A percentile compares a stretch with the other conserved stretches of the same genome.
These are phyloP conservation scores for Fagopyrum tataricum DNA, from an alignment of 148 eudicot genomes.

Conservation along the genomic window DNA sequence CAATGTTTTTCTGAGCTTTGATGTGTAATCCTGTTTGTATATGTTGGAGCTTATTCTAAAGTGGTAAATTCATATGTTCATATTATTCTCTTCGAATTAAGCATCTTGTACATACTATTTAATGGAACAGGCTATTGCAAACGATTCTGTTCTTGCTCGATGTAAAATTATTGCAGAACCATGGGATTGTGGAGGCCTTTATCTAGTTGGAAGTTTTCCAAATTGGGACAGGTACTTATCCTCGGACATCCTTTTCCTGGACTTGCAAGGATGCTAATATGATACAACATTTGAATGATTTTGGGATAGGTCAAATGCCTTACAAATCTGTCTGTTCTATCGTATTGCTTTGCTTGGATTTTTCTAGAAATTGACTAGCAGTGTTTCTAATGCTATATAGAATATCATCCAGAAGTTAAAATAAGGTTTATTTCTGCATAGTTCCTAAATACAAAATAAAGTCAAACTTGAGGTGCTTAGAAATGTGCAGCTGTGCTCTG, in stretches of 20 bases:
- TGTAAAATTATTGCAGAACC: slow-evolving; percentile 95
- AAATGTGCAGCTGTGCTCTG: neutral
- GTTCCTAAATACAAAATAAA: no score
- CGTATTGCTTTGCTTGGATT: neutral
- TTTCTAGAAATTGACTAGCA: neutral
- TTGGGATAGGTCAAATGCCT: no score
- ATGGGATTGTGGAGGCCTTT: slow-evolving; percentile 99
- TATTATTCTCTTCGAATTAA: neutral
- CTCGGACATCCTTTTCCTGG: neutral
- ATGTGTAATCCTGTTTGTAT: neutral
- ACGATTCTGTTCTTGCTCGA: slow-evolving; percentile 65
- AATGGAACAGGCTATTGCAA: slow-evolving; percentile 82
- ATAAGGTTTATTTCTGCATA: no score
- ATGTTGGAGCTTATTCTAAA: neutral
- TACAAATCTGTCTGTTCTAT: no score
- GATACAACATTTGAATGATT: no score
- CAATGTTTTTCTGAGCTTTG: neutral
- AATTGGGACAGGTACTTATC: slow-evolving; percentile 86
- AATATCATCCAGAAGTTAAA: no score
- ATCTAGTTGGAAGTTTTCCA: slow-evolving; percentile 93
- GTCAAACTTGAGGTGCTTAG: neutral
- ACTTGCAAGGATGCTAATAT: no score
- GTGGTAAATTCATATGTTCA: neutral
- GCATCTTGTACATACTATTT: neutral
- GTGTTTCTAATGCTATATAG: neutral